Percentiles rank a stretch among this genome's conserved stretches.
Evolutionary conservation across 2,329 filamentous ascomycete genomes (phyloP).

Genomic region (Venturia nashicola): DNA sequence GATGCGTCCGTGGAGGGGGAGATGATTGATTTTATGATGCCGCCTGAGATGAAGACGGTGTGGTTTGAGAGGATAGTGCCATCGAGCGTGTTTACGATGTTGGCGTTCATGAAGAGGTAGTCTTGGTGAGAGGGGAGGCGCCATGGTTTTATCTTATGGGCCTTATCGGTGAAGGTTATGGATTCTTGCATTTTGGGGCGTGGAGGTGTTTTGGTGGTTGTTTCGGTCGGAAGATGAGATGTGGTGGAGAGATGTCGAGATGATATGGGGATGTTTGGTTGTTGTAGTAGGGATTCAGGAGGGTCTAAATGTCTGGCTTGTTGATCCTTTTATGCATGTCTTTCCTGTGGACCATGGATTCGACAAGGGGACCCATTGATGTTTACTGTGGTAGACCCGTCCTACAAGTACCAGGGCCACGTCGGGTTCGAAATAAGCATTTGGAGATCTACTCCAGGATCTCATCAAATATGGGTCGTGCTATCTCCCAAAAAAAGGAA

Average conservation of each 20-base stretch:
- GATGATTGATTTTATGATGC: constrained; percentile 8
- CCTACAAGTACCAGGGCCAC: no score
- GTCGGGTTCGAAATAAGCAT: neutral
- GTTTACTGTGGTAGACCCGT: no score
- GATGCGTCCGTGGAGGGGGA: neutral
- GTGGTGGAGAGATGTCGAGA: no score
- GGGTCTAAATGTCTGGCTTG: no score
- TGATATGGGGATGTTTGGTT: no score
- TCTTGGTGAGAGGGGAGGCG: constrained; percentile 14
- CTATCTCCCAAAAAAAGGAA: neutral
- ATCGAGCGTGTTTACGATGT: constrained; percentile 28
- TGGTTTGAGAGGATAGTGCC: constrained; percentile 16
- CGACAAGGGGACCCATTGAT: no score
- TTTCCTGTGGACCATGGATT: no score
- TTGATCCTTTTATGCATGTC: no score
- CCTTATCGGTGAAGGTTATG: neutral
- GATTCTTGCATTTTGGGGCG: neutral
- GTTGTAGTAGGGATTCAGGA: no score
- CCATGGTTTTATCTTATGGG: constrained; percentile 15
- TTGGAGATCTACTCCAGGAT: neutral
- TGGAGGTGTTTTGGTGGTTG: neutral
- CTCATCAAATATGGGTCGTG: neutral
- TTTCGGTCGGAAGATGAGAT: no score
- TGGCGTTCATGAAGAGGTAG: constrained; percentile 31
- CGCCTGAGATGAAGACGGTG: constrained; percentile 12